Evolutionary conservation across 2,329 filamentous ascomycete genomes (phyloP), one percentile per base, ranked within the genome.

Genomic region (Orbilia oligospora): DNA sequence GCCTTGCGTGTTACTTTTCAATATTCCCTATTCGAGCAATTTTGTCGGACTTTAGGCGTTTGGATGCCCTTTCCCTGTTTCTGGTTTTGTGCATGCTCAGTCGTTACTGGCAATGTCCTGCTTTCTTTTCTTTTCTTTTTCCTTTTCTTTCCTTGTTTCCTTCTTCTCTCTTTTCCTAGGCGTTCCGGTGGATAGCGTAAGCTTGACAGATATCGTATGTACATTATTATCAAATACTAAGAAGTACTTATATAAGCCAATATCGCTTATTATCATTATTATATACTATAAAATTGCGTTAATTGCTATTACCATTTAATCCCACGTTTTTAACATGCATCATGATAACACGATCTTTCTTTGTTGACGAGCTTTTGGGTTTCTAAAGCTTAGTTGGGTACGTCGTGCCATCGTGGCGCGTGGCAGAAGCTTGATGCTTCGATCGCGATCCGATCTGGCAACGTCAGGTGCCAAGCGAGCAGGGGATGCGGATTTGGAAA

Each of bases 401-500:
- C 33, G 8, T 16, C 51, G 49, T 53, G 20, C 48, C 18, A 51
- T 51, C 20, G 56, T 44, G 56, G 56, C 55, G 55, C 55, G 36
- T 61, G 56, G 56, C 56, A 61, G 56, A 61, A 61, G 56, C 56
- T 61, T 61, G 36, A 44, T 24, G 16, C 24, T 9, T 61, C 56
- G 56, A 61, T 61, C 56, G 18, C 18, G 56, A 61, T 44, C 56
- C 36, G 56, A 61, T 61, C 33, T 27, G 56, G 33, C n/a, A 5
- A 46, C 20, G 18, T 41, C 56, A 41, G 56, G 33, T 61, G 56
- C 56, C 56, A 61, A 61, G 56, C 56, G 18, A n/a, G 18, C 56
- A 61, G 56, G 56, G 33, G 56, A 33, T 27, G 14, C 22, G 51
- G 44, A 20, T 71, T 61, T 56, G 63, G 63, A 38, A 66, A 64